Percentiles rank a stretch among this genome's conserved stretches.
phyloP scores from a whole-genome alignment of 148 eudicot species.

The Bassia scoparia region DNA sequence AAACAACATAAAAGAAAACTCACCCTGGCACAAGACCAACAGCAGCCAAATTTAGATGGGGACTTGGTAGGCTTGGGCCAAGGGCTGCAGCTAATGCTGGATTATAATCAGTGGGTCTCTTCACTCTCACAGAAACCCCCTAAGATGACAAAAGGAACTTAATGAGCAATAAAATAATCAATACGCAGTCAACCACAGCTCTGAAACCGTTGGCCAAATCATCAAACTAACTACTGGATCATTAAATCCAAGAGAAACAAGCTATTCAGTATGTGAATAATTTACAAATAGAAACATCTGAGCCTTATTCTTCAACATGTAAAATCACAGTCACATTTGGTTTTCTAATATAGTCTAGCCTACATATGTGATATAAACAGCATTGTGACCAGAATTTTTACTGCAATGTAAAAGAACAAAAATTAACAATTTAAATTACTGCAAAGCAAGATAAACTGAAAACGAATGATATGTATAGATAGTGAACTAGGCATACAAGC shows the following conservation, averaged over 20 bases:
- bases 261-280: neutral
- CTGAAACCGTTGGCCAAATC: slow-evolving; percentile 12
- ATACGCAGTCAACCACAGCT: slow-evolving; percentile 5
- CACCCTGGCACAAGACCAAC: slow-evolving; percentile 84
- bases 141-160: slow-evolving; percentile 30
- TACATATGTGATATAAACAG: neutral
- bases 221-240: slow-evolving; percentile 16
- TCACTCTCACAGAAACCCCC: slow-evolving; percentile 85
- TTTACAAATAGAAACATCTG: too few relatives aligned
- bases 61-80: slow-evolving; percentile 87
- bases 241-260: slow-evolving; percentile 1
- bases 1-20: slow-evolving; percentile 20
- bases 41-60: slow-evolving; percentile 78
- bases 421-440: neutral
- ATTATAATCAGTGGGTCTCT: slow-evolving; percentile 91
- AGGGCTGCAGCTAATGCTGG: slow-evolving; percentile 81
- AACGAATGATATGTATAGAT: too few relatives aligned
- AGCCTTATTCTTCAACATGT: too few relatives aligned
- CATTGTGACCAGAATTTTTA: neutral
- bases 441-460: neutral
- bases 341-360: neutral
- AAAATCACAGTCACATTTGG: too few relatives aligned
- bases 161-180: slow-evolving; percentile 17
- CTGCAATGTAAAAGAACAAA: neutral
- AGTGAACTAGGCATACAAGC: too few relatives aligned